phyloP scores from a whole-genome alignment of 257 asterid species.

The Solanum sitiens region DNA sequence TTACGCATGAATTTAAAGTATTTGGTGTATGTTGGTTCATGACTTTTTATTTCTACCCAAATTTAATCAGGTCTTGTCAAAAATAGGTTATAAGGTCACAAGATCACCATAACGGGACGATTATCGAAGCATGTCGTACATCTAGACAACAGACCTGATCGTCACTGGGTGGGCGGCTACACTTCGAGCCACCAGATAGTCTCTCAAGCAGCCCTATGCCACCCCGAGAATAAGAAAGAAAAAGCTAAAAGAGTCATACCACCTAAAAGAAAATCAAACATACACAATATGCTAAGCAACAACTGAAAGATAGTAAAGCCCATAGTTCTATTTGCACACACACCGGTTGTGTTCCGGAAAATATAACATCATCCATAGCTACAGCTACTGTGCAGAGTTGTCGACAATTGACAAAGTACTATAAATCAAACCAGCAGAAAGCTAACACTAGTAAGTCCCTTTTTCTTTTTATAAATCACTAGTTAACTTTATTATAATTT shows the following conservation, averaged over 20 bases:
- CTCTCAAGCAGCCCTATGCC: no score
- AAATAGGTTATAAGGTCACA: background rate
- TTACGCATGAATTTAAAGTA: no score
- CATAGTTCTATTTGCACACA: background rate
- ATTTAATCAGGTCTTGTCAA: background rate
- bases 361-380: background rate
- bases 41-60: background rate
- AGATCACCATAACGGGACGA: background rate
- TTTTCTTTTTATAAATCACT: background rate
- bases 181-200: no score
- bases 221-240: no score
- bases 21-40: background rate
- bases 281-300: background rate
- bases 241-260: background rate
- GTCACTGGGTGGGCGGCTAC: no score
- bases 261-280: background rate
- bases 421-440: background rate
- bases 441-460: background rate
- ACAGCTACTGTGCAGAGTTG: background rate
- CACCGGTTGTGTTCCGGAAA: background rate
- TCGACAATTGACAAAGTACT: background rate
- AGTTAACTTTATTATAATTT: background rate
- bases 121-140: no score
- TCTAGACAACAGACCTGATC: no score
- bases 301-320: background rate